These are phyloP conservation scores for Artemisia argyi DNA, from an alignment of 129 eudicot species.

Conservation along the genomic window DNA sequence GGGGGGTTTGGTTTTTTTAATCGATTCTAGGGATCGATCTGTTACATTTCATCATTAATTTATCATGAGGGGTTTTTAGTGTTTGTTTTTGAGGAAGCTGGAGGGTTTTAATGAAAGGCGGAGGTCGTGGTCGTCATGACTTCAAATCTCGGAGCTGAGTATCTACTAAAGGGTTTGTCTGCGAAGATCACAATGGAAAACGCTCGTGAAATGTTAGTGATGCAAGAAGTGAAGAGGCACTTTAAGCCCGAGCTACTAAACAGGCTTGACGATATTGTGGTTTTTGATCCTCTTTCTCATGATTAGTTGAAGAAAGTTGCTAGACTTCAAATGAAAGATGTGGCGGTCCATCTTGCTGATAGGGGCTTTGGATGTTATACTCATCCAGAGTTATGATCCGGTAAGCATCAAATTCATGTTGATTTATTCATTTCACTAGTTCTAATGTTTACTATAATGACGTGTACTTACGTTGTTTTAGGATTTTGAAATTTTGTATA, in stretches of 20 bases:
- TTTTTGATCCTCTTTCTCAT: slow-evolving; percentile 92
- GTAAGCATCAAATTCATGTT: slow-evolving; percentile 40
- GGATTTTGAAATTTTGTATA: slow-evolving; percentile 3
- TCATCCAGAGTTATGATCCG: slow-evolving; percentile 88
- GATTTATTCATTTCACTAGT: not conserved
- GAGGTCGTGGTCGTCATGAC: too few species aligned
- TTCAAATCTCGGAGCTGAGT: slow-evolving; percentile 92
- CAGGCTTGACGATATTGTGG: slow-evolving; percentile 87
- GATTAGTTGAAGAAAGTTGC: slow-evolving; percentile 82
- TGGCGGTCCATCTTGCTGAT: slow-evolving; percentile 82
- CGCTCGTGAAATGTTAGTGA: slow-evolving; percentile 79
- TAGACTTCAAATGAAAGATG: slow-evolving; percentile 77
- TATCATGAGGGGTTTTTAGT: too few species aligned
- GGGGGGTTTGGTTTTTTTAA: too few species aligned
- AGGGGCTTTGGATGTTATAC: slow-evolving; percentile 82
- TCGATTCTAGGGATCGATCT: too few species aligned
- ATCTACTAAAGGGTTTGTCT: slow-evolving; percentile 62
- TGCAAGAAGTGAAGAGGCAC: slow-evolving; percentile 88
- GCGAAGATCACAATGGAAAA: slow-evolving; percentile 71
- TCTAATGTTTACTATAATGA: not conserved
- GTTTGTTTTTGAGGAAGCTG: too few species aligned
- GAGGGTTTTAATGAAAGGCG: too few species aligned
- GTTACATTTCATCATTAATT: too few species aligned
- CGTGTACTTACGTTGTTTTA: not conserved
- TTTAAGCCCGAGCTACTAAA: slow-evolving; percentile 88